phyloP scores from a whole-genome alignment of 2,329 filamentous ascomycete species.

The Chrysoporthe deuterocubensis region DNA sequence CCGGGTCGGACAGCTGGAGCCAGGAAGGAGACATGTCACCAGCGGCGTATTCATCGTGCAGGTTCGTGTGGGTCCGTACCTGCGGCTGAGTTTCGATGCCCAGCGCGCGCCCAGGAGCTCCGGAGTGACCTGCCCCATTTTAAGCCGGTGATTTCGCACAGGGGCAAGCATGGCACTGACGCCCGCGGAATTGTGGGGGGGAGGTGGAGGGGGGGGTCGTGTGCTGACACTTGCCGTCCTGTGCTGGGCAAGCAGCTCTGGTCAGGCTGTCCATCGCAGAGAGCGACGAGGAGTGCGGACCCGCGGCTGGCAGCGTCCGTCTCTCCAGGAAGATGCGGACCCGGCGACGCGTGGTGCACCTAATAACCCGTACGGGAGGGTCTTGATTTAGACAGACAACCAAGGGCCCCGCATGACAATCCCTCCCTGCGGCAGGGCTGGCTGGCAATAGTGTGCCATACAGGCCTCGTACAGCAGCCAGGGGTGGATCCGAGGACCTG shows the following conservation, averaged over 20 bases:
- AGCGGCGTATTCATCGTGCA: background rate
- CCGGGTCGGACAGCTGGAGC: background rate
- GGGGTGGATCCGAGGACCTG: background rate
- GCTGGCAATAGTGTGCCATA: background rate
- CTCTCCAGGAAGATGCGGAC: background rate
- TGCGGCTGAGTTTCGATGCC: slow-evolving; percentile 9
- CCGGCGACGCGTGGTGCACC: background rate
- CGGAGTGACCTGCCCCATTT: slow-evolving; percentile 22
- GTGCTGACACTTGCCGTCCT: slow-evolving; percentile 1
- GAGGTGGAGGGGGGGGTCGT: background rate
- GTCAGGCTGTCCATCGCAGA: background rate
- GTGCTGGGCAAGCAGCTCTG: background rate
- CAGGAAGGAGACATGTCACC: background rate
- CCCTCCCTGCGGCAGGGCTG: background rate
- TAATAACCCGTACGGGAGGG: too few species aligned
- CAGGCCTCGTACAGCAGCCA: background rate
- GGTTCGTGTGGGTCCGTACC: background rate
- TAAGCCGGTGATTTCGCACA: slow-evolving; percentile 21
- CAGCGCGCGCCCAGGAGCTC: slow-evolving; percentile 6
- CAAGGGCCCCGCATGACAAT: background rate
- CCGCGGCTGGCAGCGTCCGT: background rate
- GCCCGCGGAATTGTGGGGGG: slow-evolving; percentile 22
- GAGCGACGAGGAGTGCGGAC: background rate
- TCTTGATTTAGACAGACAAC: background rate
- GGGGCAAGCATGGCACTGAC: slow-evolving; percentile 22